Evolutionary conservation across 768 basidiomycete genomes (phyloP).

Genomic region (Trametes cinnabarina): DNA sequence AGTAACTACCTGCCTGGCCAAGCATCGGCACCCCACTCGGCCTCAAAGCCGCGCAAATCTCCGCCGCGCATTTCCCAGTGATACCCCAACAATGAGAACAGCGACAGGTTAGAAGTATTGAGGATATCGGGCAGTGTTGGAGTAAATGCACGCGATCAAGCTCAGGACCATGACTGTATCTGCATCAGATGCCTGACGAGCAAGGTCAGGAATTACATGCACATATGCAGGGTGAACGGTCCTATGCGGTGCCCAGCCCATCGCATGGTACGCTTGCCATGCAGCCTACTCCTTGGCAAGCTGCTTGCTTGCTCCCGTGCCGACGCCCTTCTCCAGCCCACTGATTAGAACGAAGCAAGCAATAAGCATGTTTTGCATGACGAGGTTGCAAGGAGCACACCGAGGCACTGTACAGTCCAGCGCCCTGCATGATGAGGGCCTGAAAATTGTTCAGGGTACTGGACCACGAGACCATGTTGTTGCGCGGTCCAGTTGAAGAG

Average conservation of each 20-base stretch:
- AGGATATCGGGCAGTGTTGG: too few species aligned
- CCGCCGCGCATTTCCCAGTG: too few species aligned
- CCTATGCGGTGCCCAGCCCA: conserved; percentile 66
- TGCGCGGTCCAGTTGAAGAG: conserved; percentile 72
- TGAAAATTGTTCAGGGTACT: conserved; percentile 56
- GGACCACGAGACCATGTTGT: conserved; percentile 60
- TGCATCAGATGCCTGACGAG: too few species aligned
- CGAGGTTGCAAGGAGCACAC: conserved; percentile 41
- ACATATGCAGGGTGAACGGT: too few species aligned
- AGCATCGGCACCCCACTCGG: too few species aligned
- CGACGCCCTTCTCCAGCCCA: conserved; percentile 64
- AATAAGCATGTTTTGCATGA: neutral
- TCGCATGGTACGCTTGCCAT: conserved; percentile 62
- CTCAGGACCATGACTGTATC: too few species aligned
- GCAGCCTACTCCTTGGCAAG: conserved; percentile 78
- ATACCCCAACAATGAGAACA: too few species aligned
- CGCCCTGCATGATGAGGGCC: conserved; percentile 68
- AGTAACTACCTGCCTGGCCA: too few species aligned
- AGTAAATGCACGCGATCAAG: too few species aligned
- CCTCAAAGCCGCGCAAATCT: too few species aligned
- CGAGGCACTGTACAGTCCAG: conserved; percentile 68
- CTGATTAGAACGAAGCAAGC: conserved; percentile 46
- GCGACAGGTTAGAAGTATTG: too few species aligned
- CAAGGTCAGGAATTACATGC: too few species aligned
- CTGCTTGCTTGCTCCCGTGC: conserved; percentile 68